phyloP scores from a whole-genome alignment of 371 early-diverging fungal species.

The Rhizopus sp. region DNA sequence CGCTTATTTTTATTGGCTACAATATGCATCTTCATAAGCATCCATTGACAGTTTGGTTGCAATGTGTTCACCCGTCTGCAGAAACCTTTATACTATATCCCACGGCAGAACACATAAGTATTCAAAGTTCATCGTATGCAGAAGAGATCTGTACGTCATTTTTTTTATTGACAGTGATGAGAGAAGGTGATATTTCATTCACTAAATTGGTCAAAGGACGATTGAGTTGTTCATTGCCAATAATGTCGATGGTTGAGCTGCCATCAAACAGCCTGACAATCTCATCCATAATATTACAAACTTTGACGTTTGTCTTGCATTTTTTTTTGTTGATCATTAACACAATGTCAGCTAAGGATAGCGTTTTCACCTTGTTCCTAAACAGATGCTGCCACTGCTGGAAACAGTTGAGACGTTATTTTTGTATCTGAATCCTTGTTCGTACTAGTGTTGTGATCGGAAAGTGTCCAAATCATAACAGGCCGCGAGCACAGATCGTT shows the following conservation, averaged over 20 bases:
- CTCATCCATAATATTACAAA: conserved; percentile 1
- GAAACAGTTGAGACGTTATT: no score
- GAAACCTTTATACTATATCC: conserved; percentile 3
- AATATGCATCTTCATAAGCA: conserved; percentile 1
- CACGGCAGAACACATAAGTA: conserved; percentile 5
- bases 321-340: no score
- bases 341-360: no score
- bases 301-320: conserved; percentile 3
- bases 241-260: not conserved
- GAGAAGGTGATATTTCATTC: not conserved
- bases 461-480: no score
- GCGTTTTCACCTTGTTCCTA: no score
- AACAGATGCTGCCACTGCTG: no score
- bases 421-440: no score
- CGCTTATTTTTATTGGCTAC: conserved; percentile 3
- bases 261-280: not conserved
- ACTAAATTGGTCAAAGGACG: conserved; percentile 2
- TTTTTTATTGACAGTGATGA: conserved; percentile 2
- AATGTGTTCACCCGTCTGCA: conserved; percentile 4
- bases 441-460: no score
- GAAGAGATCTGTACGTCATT: not conserved
- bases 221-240: conserved; percentile 2
- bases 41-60: conserved; percentile 1
- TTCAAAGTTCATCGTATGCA: no score
- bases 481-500: no score